Base-by-base conservation (phyloP, 192 early-diverging fungal genomes). In the Linnemannia exigua region DNA sequence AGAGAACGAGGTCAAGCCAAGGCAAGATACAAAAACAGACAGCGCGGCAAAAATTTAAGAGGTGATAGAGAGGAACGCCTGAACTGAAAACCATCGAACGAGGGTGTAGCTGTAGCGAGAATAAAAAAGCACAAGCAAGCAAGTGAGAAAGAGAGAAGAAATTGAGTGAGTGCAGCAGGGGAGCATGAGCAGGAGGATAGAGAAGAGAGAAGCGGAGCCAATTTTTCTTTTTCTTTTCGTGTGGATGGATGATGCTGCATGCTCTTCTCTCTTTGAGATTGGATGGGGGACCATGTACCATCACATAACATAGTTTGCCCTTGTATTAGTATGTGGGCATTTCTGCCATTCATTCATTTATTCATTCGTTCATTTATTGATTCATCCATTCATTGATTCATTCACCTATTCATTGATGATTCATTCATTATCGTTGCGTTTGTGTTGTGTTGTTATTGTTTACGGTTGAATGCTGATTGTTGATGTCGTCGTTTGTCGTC, bases 221-320 rank as follows among this genome's bases (percentile, higher is more conserved):
- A 61, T 31, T 61, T 61, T 61, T 61, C 52, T 51, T 17, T 51
- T 2, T 58, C 8, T 58, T 58, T 31, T 61, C 25, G 58, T 31
- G 25, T 9, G 25, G n/a, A n/a, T 25, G 12, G n/a, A 61, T 31
- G 37, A 70, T 70, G 68, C 20, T 70, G 20, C 20, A 70, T 70
- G 37, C 35, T 41, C 68, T 22, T 41, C n/a, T 37, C 20, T 0
- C 37, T 37, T 19, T 33, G n/a, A 7, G 68, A 41, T 70, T 22
- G 68, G 68, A 70, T 70, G 37, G 54, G n/a, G 41, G 38, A 41
- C 36, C 68, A 70, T 70, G 68, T 41, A 70, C 68, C 68, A 70
- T 70, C 68, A 70, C 68, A 70, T 70, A 70, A 70, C 68, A 70
- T 41, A 41, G 36, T 63, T 76, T 31, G 44, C 47, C 67, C 46